phyloP scores from a whole-genome alignment of 2,329 filamentous ascomycete genomes.

The Proliferodiscus dingleyae region DNA sequence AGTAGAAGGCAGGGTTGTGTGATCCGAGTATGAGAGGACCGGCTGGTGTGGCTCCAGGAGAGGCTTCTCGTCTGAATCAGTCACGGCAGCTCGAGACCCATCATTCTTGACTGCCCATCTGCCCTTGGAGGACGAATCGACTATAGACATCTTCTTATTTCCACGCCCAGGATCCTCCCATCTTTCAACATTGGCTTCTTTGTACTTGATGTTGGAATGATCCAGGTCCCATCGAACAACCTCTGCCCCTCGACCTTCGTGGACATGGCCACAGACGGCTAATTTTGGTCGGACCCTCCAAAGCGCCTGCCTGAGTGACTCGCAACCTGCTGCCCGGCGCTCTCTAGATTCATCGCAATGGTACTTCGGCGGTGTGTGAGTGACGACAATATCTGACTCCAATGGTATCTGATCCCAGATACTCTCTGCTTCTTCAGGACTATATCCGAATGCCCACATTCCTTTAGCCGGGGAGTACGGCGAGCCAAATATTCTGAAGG shows the following conservation, averaged over 20 bases:
- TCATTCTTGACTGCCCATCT: slow-evolving; percentile 43
- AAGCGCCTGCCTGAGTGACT: slow-evolving; percentile 51
- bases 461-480: slow-evolving; percentile 56
- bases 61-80: not conserved
- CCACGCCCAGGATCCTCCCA: slow-evolving; percentile 58
- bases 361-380: slow-evolving; percentile 61
- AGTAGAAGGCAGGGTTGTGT: not conserved
- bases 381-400: slow-evolving; percentile 61
- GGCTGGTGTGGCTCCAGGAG: not conserved
- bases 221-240: slow-evolving; percentile 55
- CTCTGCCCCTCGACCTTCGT: slow-evolving; percentile 61
- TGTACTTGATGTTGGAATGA: slow-evolving; percentile 36
- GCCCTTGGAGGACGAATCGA: slow-evolving; percentile 52
- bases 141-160: slow-evolving; percentile 55
- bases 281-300: slow-evolving; percentile 59
- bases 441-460: slow-evolving; percentile 66
- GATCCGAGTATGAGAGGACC: not conserved
- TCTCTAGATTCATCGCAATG: slow-evolving; percentile 50
- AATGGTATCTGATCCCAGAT: slow-evolving; percentile 60
- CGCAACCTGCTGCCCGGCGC: slow-evolving; percentile 50
- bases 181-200: slow-evolving; percentile 38
- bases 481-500: slow-evolving; percentile 66
- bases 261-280: slow-evolving; percentile 68
- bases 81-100: slow-evolving; percentile 26
- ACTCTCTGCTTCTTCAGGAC: slow-evolving; percentile 31